phyloP scores from a whole-genome alignment of 371 early-diverging fungal genomes.

The Rhizomucor pusillus region DNA sequence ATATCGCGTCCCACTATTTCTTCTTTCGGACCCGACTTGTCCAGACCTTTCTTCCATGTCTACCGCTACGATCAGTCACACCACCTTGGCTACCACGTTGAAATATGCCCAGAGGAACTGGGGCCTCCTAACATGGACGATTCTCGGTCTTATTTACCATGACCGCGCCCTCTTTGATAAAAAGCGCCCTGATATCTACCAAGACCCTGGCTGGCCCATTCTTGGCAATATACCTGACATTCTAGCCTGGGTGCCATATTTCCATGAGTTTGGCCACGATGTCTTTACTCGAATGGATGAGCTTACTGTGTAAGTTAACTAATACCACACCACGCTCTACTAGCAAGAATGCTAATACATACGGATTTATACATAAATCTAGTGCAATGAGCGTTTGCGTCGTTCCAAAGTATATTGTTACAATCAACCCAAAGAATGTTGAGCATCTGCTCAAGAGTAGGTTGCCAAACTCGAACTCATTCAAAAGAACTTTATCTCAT shows the following conservation, averaged over 20 bases:
- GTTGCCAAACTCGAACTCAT: too few relatives aligned
- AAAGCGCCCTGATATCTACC: constrained; percentile 10
- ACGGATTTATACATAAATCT: background rate
- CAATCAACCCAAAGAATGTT: constrained; percentile 23
- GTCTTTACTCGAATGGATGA: constrained; percentile 10
- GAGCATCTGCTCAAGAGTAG: constrained; percentile 29
- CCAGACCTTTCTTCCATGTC: too few relatives aligned
- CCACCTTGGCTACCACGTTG: constrained; percentile 10
- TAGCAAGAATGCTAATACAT: too few relatives aligned
- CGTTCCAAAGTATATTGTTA: constrained; percentile 19
- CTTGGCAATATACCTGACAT: constrained; percentile 19
- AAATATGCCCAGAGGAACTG: constrained; percentile 23
- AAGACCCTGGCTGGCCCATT: constrained; percentile 18
- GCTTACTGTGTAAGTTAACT: constrained; percentile 15
- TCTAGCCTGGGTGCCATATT: constrained; percentile 9
- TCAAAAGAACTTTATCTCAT: too few relatives aligned
- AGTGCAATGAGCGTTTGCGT: constrained; percentile 21
- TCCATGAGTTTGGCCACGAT: constrained; percentile 21
- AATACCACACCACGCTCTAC: background rate
- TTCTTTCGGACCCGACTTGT: too few relatives aligned
- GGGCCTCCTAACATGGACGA: constrained; percentile 12
- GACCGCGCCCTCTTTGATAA: constrained; percentile 29
- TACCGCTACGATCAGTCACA: background rate
- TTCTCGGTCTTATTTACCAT: constrained; percentile 20
- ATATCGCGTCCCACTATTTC: too few relatives aligned